Conservation (phyloP, 2,329 filamentous ascomycete genomes). For the Lasiodiplodia sp. region DNA sequence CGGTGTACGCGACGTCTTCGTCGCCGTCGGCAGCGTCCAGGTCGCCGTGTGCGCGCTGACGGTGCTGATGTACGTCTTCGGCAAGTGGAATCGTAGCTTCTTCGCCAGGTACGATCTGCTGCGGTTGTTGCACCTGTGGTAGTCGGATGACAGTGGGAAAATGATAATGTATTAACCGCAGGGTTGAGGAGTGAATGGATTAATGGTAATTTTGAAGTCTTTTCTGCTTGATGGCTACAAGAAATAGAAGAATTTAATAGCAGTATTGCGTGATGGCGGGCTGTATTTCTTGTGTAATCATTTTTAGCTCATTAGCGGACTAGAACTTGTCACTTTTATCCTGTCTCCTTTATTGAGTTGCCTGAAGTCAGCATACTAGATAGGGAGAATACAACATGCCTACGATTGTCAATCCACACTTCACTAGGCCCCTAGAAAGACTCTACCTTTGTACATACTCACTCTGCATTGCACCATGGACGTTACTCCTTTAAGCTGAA, state of each 20-base stretch:
- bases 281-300: background rate
- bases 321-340: background rate
- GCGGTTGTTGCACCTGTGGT: conserved; percentile 22
- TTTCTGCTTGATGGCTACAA: background rate
- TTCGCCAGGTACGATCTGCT: conserved; percentile 45
- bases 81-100: conserved; percentile 46
- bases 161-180: background rate
- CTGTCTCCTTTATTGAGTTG: too few relatives aligned
- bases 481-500: too few relatives aligned
- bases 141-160: background rate
- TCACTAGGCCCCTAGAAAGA: too few relatives aligned
- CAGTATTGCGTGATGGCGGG: background rate
- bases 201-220: background rate
- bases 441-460: too few relatives aligned
- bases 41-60: conserved; percentile 76
- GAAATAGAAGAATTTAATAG: background rate
- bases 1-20: conserved; percentile 72
- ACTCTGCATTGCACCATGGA: too few relatives aligned
- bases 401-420: too few relatives aligned
- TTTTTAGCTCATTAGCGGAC: background rate
- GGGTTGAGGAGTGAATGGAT: background rate
- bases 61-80: conserved; percentile 66
- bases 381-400: too few relatives aligned
- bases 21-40: conserved; percentile 77
- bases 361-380: too few relatives aligned